Conservation (phyloP, 1,139 yeast species). For the Schwanniomyces etchellsii region DNA sequence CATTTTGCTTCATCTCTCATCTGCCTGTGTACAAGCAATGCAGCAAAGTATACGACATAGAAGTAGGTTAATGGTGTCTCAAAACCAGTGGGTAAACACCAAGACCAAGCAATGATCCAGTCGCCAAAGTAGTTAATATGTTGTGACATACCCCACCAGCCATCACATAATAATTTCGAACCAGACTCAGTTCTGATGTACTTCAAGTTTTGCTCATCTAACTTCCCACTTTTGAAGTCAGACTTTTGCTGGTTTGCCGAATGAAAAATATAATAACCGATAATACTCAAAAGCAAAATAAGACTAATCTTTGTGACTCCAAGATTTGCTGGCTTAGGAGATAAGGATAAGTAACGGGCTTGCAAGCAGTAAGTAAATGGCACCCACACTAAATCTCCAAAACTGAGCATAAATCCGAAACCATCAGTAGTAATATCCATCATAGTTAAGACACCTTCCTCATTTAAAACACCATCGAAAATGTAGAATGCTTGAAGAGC, state of each 20-base stretch:
- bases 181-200: slow-evolving; percentile 73
- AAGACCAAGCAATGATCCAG: slow-evolving; percentile 86
- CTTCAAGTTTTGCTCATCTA: slow-evolving; percentile 54
- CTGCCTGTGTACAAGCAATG: slow-evolving; percentile 82
- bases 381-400: slow-evolving; percentile 91
- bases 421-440: slow-evolving; percentile 96
- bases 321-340: slow-evolving; percentile 49
- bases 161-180: slow-evolving; percentile 74
- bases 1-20: slow-evolving; percentile 90
- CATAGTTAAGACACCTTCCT: slow-evolving; percentile 85
- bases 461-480: slow-evolving; percentile 88
- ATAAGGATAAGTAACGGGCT: slow-evolving; percentile 68
- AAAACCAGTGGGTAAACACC: slow-evolving; percentile 91
- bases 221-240: slow-evolving; percentile 72
- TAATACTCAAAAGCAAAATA: slow-evolving; percentile 35
- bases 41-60: slow-evolving; percentile 77
- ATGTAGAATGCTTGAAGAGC: slow-evolving; percentile 75
- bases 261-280: slow-evolving; percentile 81
- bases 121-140: slow-evolving; percentile 96
- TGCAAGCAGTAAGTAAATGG: slow-evolving; percentile 91
- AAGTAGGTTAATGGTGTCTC: slow-evolving; percentile 80
- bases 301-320: slow-evolving; percentile 36
- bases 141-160: slow-evolving; percentile 95
- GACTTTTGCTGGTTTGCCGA: slow-evolving; percentile 82
- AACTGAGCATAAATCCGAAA: slow-evolving; percentile 90